A percentile compares a stretch with the other conserved stretches of the same genome.
Evolutionary conservation across 225 moss, liverwort and hornwort species (phyloP).

Genomic region (Thuidium tamariscinum): DNA sequence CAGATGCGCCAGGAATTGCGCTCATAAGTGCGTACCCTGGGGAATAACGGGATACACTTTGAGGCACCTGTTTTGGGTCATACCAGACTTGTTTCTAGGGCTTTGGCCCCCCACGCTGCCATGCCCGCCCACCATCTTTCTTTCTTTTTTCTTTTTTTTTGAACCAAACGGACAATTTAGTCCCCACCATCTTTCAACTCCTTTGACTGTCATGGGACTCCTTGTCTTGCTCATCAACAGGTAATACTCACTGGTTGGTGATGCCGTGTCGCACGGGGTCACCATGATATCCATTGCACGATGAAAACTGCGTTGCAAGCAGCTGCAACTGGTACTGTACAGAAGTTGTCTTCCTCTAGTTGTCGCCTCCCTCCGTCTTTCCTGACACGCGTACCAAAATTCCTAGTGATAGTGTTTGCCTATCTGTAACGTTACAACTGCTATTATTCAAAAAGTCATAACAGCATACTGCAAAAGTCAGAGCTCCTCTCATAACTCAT

Average conservation of each 20-base stretch:
- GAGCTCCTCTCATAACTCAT: not conserved
- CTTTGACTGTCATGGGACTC: not conserved
- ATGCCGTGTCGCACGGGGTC: not conserved
- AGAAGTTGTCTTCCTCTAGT: not conserved
- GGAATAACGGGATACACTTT: not conserved
- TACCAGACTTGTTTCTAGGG: not conserved
- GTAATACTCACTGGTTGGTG: not conserved
- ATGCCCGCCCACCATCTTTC: not conserved
- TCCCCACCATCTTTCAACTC: not conserved
- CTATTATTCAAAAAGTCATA: not conserved
- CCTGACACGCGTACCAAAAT: not conserved
- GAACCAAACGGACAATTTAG: too few species aligned
- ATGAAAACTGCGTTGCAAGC: not conserved
- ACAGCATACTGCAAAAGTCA: not conserved
- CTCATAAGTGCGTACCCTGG: not conserved
- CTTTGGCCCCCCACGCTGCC: not conserved
- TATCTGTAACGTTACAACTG: not conserved
- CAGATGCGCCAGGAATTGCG: not conserved
- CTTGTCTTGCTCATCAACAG: not conserved
- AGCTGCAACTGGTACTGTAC: not conserved
- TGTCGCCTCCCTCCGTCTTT: not conserved
- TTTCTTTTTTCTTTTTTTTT: not conserved
- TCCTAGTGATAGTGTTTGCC: not conserved
- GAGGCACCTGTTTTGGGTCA: not conserved
- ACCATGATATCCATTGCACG: not conserved